Evolutionary conservation across 2,329 filamentous ascomycete genomes (phyloP), one percentile per base, ranked within the genome.

Genomic region (Verticillium nubilum): DNA sequence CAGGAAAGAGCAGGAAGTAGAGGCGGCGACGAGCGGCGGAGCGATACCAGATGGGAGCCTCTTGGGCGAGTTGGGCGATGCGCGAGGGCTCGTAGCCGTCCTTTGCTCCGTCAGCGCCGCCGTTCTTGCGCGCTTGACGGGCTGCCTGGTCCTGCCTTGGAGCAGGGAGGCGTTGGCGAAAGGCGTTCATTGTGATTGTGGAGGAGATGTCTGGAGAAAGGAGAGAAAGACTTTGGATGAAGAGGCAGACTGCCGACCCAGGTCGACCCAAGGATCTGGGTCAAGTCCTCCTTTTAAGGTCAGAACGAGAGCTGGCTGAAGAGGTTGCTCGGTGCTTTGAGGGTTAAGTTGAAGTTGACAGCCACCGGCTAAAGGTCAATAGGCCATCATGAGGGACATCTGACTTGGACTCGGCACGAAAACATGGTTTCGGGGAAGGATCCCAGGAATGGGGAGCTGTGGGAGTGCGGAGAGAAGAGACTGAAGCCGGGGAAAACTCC

Each of bases 1-100:
- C 72, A 2, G 72, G 70, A 47, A 73, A 70, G 4, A 74, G 67
- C 2, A 69, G 65, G 27, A 71, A 63, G 57, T 73, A 74, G 0
- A 74, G 68, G 2, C 60, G 63, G 29, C 69, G 63, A 6, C 70
- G 64, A 13, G 70, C 66, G 2, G 66, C 64, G 3, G 69, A 72
- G 13, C 62, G 61, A 60, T 73, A 73, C 72, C 72, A 73, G 13
- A 60, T 60, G 0, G 63, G 63, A 26, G 71, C 62, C 50, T 70
- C 58, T 2, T 58, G 58, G 0, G 70, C 63, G 7, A 72, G 65
- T 31, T 72, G 60, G 4, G 66, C 64, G n/a, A 73, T 67, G 1
- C 66, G 66, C 0, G 69, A 72, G 0, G 67, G 67, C 52, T 69
- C 60, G 47, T 66, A 65, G 4, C 60, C 56, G 13, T 57, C 59